Evolutionary conservation across 1,284 basidiomycete species (phyloP), one percentile per base, ranked within the genome.

Genomic region (Pholiota adiposa): DNA sequence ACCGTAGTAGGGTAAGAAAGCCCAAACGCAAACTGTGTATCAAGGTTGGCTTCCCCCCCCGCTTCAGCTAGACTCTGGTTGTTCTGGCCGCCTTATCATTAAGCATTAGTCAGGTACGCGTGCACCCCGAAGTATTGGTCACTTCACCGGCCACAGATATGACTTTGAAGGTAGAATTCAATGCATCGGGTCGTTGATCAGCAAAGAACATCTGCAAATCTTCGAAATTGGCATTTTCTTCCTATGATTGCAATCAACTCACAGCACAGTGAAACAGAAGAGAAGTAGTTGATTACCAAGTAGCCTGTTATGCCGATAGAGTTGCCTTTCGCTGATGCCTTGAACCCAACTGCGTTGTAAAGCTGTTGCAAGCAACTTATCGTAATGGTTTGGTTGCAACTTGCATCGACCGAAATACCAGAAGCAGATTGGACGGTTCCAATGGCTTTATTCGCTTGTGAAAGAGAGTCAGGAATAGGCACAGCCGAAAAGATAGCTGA

Each of bases 1-100:
- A 79, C 78, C 51, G 79, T 79, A 62, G 78, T 79, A 1, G 85
- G 76, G 23, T 88, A 88, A 63, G 83, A 86, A 0, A 80, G 86
- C 50, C n/a, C 27, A 23, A 60, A 52, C 11, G 38, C 58, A 74
- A 82, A 88, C 69, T 87, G 88, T 4, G 77, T 80, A 70, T 90
- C 92, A 62, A 94, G 75, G 66, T 90, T 82, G 12, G 90, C 92
- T 72, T 94, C 92, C 5, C 67, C 72, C 0, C 89, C 90, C 14
- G 89, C 83, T 25, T 75, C 75, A 0, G 69, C 65, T 12, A 74
- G 63, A 21, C 69, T 84, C 71, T 94, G 90, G 62, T 82, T 78
- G 66, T 92, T 90, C 58, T 77, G 52, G 1, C 85, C 88, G 55
- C 83, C 87, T 80, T 21, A 18, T 4, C 43, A 6, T 19, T 11